phyloP scores from a whole-genome alignment of 2,329 filamentous ascomycete genomes.

The Aspergillus vadensis region DNA sequence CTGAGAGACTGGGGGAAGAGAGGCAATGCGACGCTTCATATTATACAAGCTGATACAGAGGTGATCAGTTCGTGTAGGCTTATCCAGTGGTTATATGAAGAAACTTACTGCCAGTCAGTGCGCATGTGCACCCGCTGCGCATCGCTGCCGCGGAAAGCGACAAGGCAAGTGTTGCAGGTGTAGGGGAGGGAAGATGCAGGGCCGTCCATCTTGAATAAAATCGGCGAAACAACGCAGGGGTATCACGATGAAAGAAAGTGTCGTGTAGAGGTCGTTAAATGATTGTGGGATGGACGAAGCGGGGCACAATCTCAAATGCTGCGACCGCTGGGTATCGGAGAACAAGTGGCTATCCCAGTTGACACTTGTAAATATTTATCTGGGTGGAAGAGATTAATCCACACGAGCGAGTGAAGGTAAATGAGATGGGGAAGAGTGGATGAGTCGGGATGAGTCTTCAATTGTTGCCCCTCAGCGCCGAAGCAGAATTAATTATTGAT shows the following conservation, averaged over 20 bases:
- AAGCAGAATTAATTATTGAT: background rate
- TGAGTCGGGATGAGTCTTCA: background rate
- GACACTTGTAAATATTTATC: background rate
- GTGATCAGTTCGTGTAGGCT: slow-evolving; percentile 6
- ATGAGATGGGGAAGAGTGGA: background rate
- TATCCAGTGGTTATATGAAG: slow-evolving; percentile 1
- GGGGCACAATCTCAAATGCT: slow-evolving; percentile 18
- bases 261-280: slow-evolving; percentile 16
- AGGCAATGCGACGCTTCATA: slow-evolving; percentile 88
- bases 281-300: slow-evolving; percentile 34
- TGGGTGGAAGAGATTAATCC: background rate
- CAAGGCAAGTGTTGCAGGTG: slow-evolving; percentile 97
- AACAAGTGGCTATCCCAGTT: background rate
- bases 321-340: background rate
- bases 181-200: slow-evolving; percentile 72
- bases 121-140: slow-evolving; percentile 96
- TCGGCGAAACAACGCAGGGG: slow-evolving; percentile 23
- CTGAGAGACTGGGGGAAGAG: slow-evolving; percentile 84
- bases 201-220: slow-evolving; percentile 31
- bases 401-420: background rate
- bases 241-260: slow-evolving; percentile 1
- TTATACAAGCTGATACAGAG: slow-evolving; percentile 74
- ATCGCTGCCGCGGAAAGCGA: slow-evolving; percentile 92
- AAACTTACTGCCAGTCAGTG: slow-evolving; percentile 92
- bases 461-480: background rate